Base-by-base conservation (phyloP, 805 yeast species). In the Starmerella sp. region DNA sequence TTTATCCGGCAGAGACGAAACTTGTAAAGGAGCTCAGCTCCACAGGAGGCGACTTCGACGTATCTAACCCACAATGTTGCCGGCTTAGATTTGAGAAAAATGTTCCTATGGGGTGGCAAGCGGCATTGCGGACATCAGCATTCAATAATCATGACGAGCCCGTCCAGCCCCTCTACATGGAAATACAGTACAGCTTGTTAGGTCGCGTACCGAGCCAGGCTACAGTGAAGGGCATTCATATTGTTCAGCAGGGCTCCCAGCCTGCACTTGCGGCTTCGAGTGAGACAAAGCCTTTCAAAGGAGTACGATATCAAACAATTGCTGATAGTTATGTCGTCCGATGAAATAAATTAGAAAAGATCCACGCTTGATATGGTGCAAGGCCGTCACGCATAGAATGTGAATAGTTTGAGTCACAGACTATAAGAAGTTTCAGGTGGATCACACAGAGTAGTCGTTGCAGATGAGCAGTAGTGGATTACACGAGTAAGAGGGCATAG, bases 251-350 rank as follows among this genome's bases (percentile, higher is more conserved):
- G 76, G 41, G 35, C 30, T 9, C 43, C n/a, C 73, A 72, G 59
- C 22, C 30, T 5, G 49, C 39, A 32, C 14, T 10, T 15, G 89
- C 91, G 0, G 62, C 80, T 54, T 77, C 78, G 6, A 80, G 79
- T 3, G 72, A 73, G 5, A 83, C 80, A 10, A 83, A 82, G 63
- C 95, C 96, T 0, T 90, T 80, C 73, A 90, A 89, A 67, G 97
- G 97, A 1, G 96, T 90, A 22, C 85, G 89, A 65, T 90, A 90
- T 65, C 71, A 78, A 10, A 81, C 95, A 6, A 70, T 71, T 0
- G 85, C 83, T 0, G 82, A 83, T 53, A 78, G 73, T 28, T 54
- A 45, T 62, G 70, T 80, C 3, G 71, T 81, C 22, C 68, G 82
- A 38, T 71, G 63, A 47, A 17, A 17, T 9, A 4, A 17, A 39